Percentiles rank a stretch among this genome's conserved stretches.
Evolutionary conservation across 768 basidiomycete genomes (phyloP).

Genomic region (Tulasnella sp.): DNA sequence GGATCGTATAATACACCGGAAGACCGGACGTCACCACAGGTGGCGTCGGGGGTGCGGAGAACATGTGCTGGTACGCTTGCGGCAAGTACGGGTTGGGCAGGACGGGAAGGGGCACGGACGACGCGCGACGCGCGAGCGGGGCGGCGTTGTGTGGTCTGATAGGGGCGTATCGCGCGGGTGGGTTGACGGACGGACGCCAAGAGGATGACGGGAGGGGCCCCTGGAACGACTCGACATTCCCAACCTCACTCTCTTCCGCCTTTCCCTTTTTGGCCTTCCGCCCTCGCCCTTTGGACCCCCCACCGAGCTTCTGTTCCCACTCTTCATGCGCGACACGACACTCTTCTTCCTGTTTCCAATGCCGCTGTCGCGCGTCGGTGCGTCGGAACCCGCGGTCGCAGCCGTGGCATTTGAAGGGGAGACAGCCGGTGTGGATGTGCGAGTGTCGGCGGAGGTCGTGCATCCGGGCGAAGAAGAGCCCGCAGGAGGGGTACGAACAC

Average conservation of each 20-base stretch:
- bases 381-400: conserved; percentile 1
- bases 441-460: conserved; percentile 8
- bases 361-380: neutral
- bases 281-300: neutral
- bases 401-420: neutral
- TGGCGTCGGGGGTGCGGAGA: too few relatives aligned
- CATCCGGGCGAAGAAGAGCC: neutral
- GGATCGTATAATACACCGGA: too few relatives aligned
- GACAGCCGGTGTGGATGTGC: neutral
- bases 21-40: too few relatives aligned
- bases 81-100: too few relatives aligned
- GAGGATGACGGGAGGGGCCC: neutral
- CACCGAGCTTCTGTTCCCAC: neutral
- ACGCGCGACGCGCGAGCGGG: too few relatives aligned
- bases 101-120: too few relatives aligned
- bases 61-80: too few relatives aligned
- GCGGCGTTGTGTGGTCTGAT: too few relatives aligned
- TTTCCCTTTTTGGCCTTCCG: neutral
- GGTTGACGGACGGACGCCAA: neutral
- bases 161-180: too few relatives aligned
- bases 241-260: neutral
- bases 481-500: neutral
- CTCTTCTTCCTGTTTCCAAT: neutral
- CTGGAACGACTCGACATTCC: neutral
- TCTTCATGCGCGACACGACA: neutral